Conservation (phyloP, 1,284 basidiomycete genomes). For the Ceraceosorus guamensis region DNA sequence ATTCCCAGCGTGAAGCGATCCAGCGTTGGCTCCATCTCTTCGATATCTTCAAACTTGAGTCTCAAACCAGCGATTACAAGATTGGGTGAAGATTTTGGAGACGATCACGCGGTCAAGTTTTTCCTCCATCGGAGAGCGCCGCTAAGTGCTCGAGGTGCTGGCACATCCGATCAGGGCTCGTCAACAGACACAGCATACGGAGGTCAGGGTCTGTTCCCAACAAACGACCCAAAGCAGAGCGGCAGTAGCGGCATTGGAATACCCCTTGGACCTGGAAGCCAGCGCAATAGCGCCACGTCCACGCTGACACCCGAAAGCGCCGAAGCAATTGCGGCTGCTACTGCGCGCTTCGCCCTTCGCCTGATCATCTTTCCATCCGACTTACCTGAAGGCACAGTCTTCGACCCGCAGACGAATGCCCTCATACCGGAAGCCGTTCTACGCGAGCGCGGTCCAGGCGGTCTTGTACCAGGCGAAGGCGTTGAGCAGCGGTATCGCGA, state of each 20-base stretch:
- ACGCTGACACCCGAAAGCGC: background rate
- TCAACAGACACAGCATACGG: background rate
- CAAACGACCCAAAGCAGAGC: no score
- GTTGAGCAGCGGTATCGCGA: conserved; percentile 21
- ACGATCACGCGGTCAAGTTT: conserved; percentile 92
- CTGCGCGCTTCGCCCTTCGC: conserved; percentile 74
- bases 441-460: conserved; percentile 13
- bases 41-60: conserved; percentile 78
- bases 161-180: background rate
- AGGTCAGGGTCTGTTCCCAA: background rate
- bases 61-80: conserved; percentile 89
- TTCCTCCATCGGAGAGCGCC: conserved; percentile 62
- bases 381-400: conserved; percentile 83
- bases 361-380: conserved; percentile 78
- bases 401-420: conserved; percentile 82
- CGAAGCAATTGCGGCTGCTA: conserved; percentile 56
- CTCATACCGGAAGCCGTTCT: conserved; percentile 56
- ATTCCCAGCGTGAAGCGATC: conserved; percentile 67
- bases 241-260: background rate
- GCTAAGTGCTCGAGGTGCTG: background rate
- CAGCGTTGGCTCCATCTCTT: conserved; percentile 85
- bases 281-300: background rate
- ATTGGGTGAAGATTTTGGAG: conserved; percentile 86
- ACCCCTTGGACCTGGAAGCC: background rate
- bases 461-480: conserved; percentile 13